Evolutionary conservation across 768 basidiomycete species (phyloP).

Genomic region (Cystofilobasidium bisporidii): DNA sequence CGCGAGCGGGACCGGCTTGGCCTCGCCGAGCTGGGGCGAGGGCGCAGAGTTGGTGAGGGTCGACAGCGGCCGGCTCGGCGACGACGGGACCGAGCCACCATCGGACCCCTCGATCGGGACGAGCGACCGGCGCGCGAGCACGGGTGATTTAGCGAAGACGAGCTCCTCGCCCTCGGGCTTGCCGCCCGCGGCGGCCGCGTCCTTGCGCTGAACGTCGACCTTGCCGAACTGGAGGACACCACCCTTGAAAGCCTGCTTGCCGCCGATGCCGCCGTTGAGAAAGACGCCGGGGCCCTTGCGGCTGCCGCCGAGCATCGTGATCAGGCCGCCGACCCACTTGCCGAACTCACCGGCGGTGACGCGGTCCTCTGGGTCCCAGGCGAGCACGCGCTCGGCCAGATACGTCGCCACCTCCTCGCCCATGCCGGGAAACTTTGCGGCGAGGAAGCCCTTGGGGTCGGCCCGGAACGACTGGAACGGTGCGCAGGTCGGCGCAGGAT

Average conservation of each 20-base stretch:
- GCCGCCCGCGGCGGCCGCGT: neutral
- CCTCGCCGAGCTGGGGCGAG: neutral
- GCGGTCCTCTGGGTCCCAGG: slow-evolving; percentile 57
- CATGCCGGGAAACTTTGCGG: slow-evolving; percentile 69
- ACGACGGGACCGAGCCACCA: neutral
- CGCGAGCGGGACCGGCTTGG: slow-evolving; percentile 3
- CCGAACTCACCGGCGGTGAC: slow-evolving; percentile 78
- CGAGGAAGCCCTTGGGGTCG: slow-evolving; percentile 74
- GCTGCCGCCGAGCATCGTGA: slow-evolving; percentile 24
- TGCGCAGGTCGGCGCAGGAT: slow-evolving; percentile 68
- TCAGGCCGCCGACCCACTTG: slow-evolving; percentile 68
- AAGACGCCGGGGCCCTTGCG: slow-evolving; percentile 7
- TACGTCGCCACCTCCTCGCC: slow-evolving; percentile 66
- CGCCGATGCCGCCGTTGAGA: slow-evolving; percentile 12
- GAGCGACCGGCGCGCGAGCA: slow-evolving; percentile 13
- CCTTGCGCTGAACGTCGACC: neutral
- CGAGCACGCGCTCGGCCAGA: slow-evolving; percentile 74
- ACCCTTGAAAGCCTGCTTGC: slow-evolving; percentile 12
- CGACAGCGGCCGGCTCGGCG: neutral
- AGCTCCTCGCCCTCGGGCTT: neutral
- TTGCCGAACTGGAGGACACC: slow-evolving; percentile 9
- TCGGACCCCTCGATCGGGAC: slow-evolving; percentile 6
- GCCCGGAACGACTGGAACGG: slow-evolving; percentile 73
- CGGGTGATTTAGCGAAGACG: slow-evolving; percentile 22
- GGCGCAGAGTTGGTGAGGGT: slow-evolving; percentile 6